Base-by-base conservation (phyloP, 2,329 filamentous ascomycete species). In the Microsporum audouinii region DNA sequence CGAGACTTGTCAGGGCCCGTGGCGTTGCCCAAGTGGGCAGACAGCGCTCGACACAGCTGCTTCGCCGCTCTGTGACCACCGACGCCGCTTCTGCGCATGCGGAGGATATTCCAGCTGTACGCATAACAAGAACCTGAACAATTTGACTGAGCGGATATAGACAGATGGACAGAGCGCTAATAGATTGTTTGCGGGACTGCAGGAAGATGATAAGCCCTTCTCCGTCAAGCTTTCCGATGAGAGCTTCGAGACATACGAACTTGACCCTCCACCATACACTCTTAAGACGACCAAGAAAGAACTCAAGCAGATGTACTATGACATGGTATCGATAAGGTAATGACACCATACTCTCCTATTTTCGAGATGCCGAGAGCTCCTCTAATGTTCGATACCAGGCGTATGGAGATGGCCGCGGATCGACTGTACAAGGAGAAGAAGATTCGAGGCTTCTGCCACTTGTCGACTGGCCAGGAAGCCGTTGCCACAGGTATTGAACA, bases 401-500 rank as follows among this genome's bases (percentile, higher is more conserved):
- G 95, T 77, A 96, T 99, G 94, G 94, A 99, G 80, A 96, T 99
- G 92, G 91, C 92, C 68, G 91, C 94, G 80, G 94, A 99, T 76
- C 86, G 92, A 75, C 82, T 99, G 72, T 99, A 99, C 89, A 99
- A 99, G 83, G 94, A 97, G 83, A 99, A 99, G 88, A 97, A 99
- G 84, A 97, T 99, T 71, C 89, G 94, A 71, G 94, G 94, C 80
- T 99, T 99, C 88, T 99, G 94, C 81, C 94, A 99, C 80, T 80
- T 99, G 78, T 97, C 94, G 63, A 95, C 88, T 63, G 94, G 94
- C 65, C 94, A 99, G 80, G 94, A 99, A 83, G 94, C 94, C 67
- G 94, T 99, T 67, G 91, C 94, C 63, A 87, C 91, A 69, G 94
- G 94, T 75, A 97, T 99, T 72, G 94, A 99, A 80, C 89, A 96